Evolutionary conservation across 768 basidiomycete species (phyloP), one percentile per base, ranked within the genome.

Genomic region (Lentinula guzmanii): DNA sequence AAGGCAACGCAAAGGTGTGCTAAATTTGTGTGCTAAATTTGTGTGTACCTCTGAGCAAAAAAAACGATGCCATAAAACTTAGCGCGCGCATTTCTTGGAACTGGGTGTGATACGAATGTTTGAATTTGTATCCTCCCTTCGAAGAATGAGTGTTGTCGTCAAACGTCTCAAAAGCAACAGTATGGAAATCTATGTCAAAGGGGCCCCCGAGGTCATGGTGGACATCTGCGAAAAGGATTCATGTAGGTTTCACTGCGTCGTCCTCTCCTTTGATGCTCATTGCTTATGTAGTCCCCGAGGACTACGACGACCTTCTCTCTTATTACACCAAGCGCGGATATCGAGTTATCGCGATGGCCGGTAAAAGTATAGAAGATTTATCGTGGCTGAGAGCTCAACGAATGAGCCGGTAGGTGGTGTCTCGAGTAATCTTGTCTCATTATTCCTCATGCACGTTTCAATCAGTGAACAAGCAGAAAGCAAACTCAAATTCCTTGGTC

Each of bases 111-210:
- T 99, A 50, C 82, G 95, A 45, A 92, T 90, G 3, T 99, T 96
- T 68, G 97, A 99, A 69, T 99, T 99, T 70, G 92, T 96, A 2
- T 97, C 96, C 7, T 80, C 90, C 4, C 79, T 98, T 21, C 84
- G 97, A 31, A 79, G 97, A 56, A 99, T 99, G 96, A 97, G 95
- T 64, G 97, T 99, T 31, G 86, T 99, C 57, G 96, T 98, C 67
- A 99, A 98, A 72, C 82, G 93, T 56, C 82, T 99, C 58, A 97
- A 90, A 72, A 95, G 95, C 65, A 85, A 75, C 58, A 93, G 91
- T 71, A 98, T 99, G 94, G 97, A 99, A 70, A 81, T 98, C 10
- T 98, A 98, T 70, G 95, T 95, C 67, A 99, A 99, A 70, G 97
- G 97, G n/a, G 97, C 97, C 1, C 97, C 97, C 0, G 97, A 99